Evolutionary conservation across 805 yeast species (phyloP).

Genomic region (Suhomyces tanzawaensis): DNA sequence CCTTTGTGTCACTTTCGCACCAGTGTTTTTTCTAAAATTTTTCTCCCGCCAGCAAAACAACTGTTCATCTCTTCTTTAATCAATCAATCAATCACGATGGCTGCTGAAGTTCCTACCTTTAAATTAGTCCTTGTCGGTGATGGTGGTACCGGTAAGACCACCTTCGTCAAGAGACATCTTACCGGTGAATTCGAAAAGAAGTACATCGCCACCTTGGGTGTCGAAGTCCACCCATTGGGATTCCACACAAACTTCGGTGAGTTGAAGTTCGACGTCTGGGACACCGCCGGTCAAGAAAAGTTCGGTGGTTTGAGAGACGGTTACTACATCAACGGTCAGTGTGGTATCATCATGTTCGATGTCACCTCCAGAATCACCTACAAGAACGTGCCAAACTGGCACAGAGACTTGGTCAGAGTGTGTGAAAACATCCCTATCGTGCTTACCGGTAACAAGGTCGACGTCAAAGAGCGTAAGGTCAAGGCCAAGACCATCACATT

Average conservation of each 20-base stretch:
- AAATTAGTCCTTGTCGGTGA: slow-evolving; percentile 99
- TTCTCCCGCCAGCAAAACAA: slow-evolving; percentile 1
- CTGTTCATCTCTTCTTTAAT: slow-evolving; percentile 1
- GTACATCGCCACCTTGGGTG: slow-evolving; percentile 99
- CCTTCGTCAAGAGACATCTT: slow-evolving; percentile 98
- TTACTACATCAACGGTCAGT: slow-evolving; percentile 98
- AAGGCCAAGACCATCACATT: slow-evolving; percentile 99
- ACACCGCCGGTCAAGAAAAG: slow-evolving; percentile 99
- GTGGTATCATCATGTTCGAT: slow-evolving; percentile 99
- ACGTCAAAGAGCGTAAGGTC: slow-evolving; percentile 99
- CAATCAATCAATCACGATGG: slow-evolving; percentile 39
- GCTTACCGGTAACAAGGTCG: slow-evolving; percentile 98
- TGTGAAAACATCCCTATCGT: slow-evolving; percentile 99
- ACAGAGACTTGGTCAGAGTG: slow-evolving; percentile 98
- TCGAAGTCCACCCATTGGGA: slow-evolving; percentile 97
- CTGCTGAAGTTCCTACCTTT: slow-evolving; percentile 88
- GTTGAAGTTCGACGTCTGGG: slow-evolving; percentile 99
- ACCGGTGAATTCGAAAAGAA: slow-evolving; percentile 99
- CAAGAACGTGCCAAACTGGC: slow-evolving; percentile 99
- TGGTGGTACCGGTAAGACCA: slow-evolving; percentile 99
- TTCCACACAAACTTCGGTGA: slow-evolving; percentile 99
- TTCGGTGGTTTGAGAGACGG: slow-evolving; percentile 99
- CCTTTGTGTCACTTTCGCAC: slow-evolving; percentile 2
- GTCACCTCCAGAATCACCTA: slow-evolving; percentile 99
- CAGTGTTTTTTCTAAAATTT: slow-evolving; percentile 1